Base-by-base conservation (phyloP, 2,329 filamentous ascomycete species). In the Ascochyta koolunga region DNA sequence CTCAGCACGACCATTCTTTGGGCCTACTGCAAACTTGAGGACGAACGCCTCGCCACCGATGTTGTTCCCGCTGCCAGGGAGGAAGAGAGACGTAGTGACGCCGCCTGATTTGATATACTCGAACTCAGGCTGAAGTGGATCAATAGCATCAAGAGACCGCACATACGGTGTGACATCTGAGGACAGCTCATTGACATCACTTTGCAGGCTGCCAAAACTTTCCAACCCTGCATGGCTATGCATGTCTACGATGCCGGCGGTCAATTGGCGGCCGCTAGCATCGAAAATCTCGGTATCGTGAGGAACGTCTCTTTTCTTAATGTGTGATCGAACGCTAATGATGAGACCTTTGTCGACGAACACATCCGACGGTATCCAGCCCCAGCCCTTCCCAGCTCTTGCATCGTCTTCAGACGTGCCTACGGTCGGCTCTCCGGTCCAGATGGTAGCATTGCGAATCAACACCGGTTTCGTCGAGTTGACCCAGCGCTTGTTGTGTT, bases 41-140 rank as follows among this genome's bases (percentile, higher is more conserved):
- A 87, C 81, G 53, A 80, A 89, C 0, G 87, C 88, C 68, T 90
- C 87, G 56, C 88, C 88, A 21, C 86, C 88, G 35, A 90, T 89
- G 67, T 89, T 89, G 71, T 89, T 90, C n/a, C 82, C 86, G 1
- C 84, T 87, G 1, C 88, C 87, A 1, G 88, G 87, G 0, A 90
- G 78, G 4, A 89, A 76, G 1, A 90, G 77, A 21, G 83, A 86
- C 0, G 86, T 88, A 0, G 87, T 90, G 0, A 90, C 86, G n/a
- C 87, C 87, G 7, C 87, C 87, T 0, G 86, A 88, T 64, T 89
- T 89, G 77, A 90, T 89, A 59, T 86, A 83, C 59, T 86, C 80
- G 10, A 89, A 82, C 62, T 89, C 86, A 13, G 80, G 82, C 64
- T 89, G 87, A 11, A 84, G 76, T 0, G 86, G 83, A 62, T 87